These are phyloP conservation scores for Solanum peruvianum DNA, from an alignment of 257 asterid species.

Conservation along the genomic window DNA sequence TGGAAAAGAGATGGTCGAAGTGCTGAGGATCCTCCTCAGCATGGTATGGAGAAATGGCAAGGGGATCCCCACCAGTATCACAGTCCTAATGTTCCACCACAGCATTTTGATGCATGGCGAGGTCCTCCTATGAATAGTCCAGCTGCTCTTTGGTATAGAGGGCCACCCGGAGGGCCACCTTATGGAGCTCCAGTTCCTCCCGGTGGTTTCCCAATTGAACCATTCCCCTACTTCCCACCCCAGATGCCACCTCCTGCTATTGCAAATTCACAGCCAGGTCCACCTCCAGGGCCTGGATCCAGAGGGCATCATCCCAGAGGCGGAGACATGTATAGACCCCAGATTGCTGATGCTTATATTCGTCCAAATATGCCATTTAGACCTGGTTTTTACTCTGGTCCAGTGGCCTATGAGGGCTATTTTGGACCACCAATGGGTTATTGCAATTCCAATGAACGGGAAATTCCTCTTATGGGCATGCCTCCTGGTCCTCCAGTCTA, in stretches of 20 bases:
- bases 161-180: conserved; percentile 72
- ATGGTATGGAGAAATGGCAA: conserved; percentile 60
- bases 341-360: conserved; percentile 60
- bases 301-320: conserved; percentile 77
- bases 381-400: conserved; percentile 85
- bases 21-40: conserved; percentile 44
- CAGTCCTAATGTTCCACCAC: conserved; percentile 50
- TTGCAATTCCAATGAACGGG: conserved; percentile 48
- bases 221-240: conserved; percentile 64
- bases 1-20: conserved; percentile 48
- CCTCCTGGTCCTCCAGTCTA: conserved; percentile 43
- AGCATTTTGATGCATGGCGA: conserved; percentile 75
- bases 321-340: conserved; percentile 75
- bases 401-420: conserved; percentile 66
- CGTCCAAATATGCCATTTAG: conserved; percentile 71
- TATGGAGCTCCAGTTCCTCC: conserved; percentile 62
- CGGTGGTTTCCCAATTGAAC: conserved; percentile 77
- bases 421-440: conserved; percentile 90
- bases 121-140: conserved; percentile 72
- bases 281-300: conserved; percentile 51
- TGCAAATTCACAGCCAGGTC: conserved; percentile 55
- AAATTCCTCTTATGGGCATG: conserved; percentile 62
- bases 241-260: conserved; percentile 68
- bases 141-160: conserved; percentile 74
- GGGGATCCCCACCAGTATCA: conserved; percentile 59